phyloP scores from a whole-genome alignment of 1,139 yeast genomes.

The Candida neerlandica region DNA sequence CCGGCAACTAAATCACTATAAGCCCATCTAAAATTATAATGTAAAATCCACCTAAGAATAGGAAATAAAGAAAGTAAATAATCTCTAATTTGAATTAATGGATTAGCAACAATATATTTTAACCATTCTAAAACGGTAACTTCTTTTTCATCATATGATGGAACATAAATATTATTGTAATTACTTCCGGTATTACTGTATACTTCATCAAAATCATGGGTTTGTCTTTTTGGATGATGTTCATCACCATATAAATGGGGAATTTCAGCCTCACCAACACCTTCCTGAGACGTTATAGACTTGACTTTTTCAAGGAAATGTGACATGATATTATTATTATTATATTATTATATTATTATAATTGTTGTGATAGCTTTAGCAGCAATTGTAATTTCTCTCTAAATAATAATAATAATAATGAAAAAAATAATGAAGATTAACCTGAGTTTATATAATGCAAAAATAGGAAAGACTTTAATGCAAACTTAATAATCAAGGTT shows the following conservation, averaged over 20 bases:
- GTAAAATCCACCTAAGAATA: conserved; percentile 76
- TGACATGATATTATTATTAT: conserved; percentile 12
- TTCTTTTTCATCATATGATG: conserved; percentile 43
- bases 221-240: neutral
- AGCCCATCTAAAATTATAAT: conserved; percentile 80
- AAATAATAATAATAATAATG: neutral
- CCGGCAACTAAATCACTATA: conserved; percentile 88
- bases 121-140: conserved; percentile 53
- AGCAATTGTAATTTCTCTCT: no score
- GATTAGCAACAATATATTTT: conserved; percentile 37
- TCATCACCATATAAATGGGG: conserved; percentile 23
- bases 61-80: conserved; percentile 76
- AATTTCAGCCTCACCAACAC: conserved; percentile 20
- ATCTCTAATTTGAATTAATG: conserved; percentile 36
- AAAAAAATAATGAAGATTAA: neutral
- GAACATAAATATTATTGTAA: conserved; percentile 24
- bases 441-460: neutral
- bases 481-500: neutral
- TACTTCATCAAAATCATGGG: conserved; percentile 6
- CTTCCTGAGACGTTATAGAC: conserved; percentile 16
- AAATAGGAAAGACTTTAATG: neutral
- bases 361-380: neutral
- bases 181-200: conserved; percentile 1
- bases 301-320: conserved; percentile 15
- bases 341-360: neutral